Evolutionary conservation across 1,284 basidiomycete species (phyloP).

Genomic region (Tilletiopsis washingtonensis): DNA sequence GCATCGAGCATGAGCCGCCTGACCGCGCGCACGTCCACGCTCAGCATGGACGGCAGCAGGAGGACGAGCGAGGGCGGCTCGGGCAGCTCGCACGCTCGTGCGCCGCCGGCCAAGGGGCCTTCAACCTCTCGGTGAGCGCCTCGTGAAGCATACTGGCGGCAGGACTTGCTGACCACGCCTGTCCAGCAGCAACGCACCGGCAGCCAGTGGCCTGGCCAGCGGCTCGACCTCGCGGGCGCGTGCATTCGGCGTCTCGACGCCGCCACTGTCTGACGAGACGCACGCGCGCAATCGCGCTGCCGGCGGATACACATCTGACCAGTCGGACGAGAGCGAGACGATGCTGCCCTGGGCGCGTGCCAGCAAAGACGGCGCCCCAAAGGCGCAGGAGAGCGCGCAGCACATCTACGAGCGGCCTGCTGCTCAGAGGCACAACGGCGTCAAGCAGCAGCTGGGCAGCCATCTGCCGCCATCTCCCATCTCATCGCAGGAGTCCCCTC

Average conservation of each 20-base stretch:
- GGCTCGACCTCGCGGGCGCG: no score
- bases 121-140: no score
- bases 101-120: no score
- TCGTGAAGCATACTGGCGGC: no score
- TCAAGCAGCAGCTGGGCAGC: background rate
- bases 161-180: no score
- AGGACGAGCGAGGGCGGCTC: no score
- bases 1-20: constrained; percentile 1
- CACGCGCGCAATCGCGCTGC: constrained; percentile 16
- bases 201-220: no score
- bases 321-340: constrained; percentile 34
- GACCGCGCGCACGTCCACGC: background rate
- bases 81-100: no score
- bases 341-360: constrained; percentile 34
- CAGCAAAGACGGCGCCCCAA: background rate
- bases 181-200: no score
- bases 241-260: constrained; percentile 32
- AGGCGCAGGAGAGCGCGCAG: no score
- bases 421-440: no score
- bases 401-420: no score
- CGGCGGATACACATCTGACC: constrained; percentile 1
- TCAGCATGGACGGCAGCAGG: background rate
- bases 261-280: constrained; percentile 36
- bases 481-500: constrained; percentile 29
- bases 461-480: constrained; percentile 35